These are phyloP conservation scores for Penicillium corylophilum DNA, from an alignment of 2,329 filamentous ascomycete genomes.

Conservation along the genomic window DNA sequence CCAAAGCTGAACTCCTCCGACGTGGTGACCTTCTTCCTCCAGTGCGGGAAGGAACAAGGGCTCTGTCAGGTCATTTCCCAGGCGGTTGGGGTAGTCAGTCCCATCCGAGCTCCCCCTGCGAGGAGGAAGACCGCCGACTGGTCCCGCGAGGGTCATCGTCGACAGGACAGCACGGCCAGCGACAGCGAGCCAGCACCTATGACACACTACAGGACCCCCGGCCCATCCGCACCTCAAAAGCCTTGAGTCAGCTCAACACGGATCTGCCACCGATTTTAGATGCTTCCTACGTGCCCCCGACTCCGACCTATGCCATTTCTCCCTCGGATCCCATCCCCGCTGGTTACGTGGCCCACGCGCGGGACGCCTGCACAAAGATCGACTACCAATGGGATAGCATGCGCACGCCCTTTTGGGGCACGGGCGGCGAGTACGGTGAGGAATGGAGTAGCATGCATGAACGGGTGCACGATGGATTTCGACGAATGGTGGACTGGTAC, in stretches of 20 bases:
- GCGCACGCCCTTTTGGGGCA: constrained; percentile 75
- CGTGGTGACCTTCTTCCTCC: constrained; percentile 65
- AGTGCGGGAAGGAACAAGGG: constrained; percentile 36
- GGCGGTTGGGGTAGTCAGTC: constrained; percentile 55
- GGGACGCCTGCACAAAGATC: constrained; percentile 80
- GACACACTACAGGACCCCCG: constrained; percentile 35
- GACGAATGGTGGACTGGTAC: constrained; percentile 83
- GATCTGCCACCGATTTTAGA: constrained; percentile 29
- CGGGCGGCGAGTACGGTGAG: constrained; percentile 83
- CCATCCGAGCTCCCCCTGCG: constrained; percentile 22
- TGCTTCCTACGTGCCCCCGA: constrained; percentile 68
- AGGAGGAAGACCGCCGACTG: constrained; percentile 26
- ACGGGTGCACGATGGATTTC: constrained; percentile 76
- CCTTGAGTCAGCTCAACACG: constrained; percentile 35
- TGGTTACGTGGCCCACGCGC: constrained; percentile 86
- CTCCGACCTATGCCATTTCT: constrained; percentile 80
- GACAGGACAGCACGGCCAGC: constrained; percentile 25
- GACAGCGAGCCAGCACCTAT: constrained; percentile 51
- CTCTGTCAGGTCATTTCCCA: constrained; percentile 51
- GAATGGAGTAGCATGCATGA: constrained; percentile 97
- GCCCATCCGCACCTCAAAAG: constrained; percentile 17
- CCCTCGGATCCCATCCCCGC: constrained; percentile 76
- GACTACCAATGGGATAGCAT: constrained; percentile 98
- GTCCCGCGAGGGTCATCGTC: neutral
- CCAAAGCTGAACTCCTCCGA: constrained; percentile 81